Base-by-base conservation (phyloP, 2,329 filamentous ascomycete genomes). In the Microcyclospora tardicrescens region DNA sequence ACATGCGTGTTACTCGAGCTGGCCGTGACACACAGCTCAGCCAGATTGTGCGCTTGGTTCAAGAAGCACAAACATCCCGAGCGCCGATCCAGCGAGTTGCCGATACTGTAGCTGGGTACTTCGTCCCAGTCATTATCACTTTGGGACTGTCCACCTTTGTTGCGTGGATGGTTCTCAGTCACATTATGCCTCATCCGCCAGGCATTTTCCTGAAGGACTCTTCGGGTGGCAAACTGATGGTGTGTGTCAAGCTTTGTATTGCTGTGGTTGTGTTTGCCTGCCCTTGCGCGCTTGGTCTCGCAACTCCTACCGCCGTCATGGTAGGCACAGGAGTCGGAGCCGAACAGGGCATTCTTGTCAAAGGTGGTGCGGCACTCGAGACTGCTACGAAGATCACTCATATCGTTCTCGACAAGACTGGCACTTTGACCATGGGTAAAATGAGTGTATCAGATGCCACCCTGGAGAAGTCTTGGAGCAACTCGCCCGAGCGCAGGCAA, bases 201-300 rank as follows among this genome's bases (percentile, higher is more conserved):
- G 73, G 79, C 55, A 87, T 96, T 46, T 98, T 98, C 62, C 65
- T 81, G 16, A 72, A 82, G 43, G 77, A 80, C 42, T 73, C 75
- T 33, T 89, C 82, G 54, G 91, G 91, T 44, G 91, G 91, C 40
- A 89, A 84, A 58, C 68, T 95, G 46, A 95, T 98, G 84, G 84
- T 96, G 2, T 98, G 91, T 58, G 69, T 96, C 46, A 93, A 96
- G 66, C 77, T 98, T 12, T 96, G 91, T 63, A 98, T 98, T 51
- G 93, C 91, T 0, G 91, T 98, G 49, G 93, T 98, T 55, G 91
- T 96, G 14, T 95, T 98, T 60, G 91, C 91, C 4, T 98, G 91
- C 56, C 91, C 91, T 13, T 98, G 91, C 57, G 91, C 91, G 1
- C 75, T 98, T n/a, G 91, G 91, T 40, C 72, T 98, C 13, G 87